Conservation (phyloP, 805 yeast genomes). For the Suhomyces kilbournensis region DNA sequence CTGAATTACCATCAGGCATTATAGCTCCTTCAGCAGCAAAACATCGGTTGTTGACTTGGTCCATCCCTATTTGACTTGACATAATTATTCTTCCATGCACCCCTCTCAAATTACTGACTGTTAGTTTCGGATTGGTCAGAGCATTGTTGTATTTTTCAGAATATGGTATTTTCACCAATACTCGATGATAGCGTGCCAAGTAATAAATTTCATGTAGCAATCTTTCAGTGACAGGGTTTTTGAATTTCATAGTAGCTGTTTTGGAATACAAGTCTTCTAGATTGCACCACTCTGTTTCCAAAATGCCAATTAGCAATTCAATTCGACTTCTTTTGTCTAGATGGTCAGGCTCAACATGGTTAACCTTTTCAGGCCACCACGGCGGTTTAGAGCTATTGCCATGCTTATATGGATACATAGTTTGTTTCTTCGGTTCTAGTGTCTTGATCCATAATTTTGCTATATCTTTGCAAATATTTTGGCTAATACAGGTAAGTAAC, state of each 20-base stretch:
- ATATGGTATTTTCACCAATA: neutral
- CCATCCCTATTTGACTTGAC: neutral
- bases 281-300: conserved; percentile 17
- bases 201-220: conserved; percentile 27
- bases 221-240: neutral
- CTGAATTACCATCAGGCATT: neutral
- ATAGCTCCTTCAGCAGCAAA: neutral
- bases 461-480: conserved; percentile 49
- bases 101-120: neutral
- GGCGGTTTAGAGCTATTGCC: conserved; percentile 50
- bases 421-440: conserved; percentile 66
- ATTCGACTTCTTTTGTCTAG: conserved; percentile 57
- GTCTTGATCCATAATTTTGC: conserved; percentile 67
- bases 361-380: conserved; percentile 68
- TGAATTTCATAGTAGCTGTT: conserved; percentile 3
- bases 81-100: neutral
- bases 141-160: neutral
- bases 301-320: conserved; percentile 42
- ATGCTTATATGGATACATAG: conserved; percentile 57
- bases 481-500: conserved; percentile 20
- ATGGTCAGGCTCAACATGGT: conserved; percentile 76
- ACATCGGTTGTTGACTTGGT: neutral
- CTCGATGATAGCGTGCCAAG: conserved; percentile 23
- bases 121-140: neutral
- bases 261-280: conserved; percentile 11